Percentiles rank a stretch among this genome's conserved stretches.
phyloP scores from a whole-genome alignment of 306 rosid genomes.

The Sophora flavescens region DNA sequence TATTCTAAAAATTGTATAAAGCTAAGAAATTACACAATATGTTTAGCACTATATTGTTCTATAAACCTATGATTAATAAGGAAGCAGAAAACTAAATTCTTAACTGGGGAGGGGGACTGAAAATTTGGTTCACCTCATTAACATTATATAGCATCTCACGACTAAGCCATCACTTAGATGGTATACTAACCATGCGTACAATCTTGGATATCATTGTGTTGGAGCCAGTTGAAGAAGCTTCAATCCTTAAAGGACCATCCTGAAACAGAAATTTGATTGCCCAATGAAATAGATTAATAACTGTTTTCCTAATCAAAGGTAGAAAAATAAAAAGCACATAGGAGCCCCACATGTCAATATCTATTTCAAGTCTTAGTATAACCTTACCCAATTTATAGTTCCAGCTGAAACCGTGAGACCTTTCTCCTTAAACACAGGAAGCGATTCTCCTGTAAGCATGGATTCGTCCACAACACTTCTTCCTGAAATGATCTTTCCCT shows the following conservation, averaged over 20 bases:
- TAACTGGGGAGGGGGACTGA: conserved; percentile 12
- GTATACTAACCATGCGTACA: conserved; percentile 80
- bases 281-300: conserved; percentile 45
- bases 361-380: conserved; percentile 35
- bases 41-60: conserved; percentile 11
- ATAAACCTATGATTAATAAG: conserved; percentile 32
- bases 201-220: conserved; percentile 92
- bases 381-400: conserved; percentile 91
- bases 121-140: conserved; percentile 17
- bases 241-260: conserved; percentile 98
- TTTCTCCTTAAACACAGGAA: conserved; percentile 90
- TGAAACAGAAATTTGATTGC: conserved; percentile 55
- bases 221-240: conserved; percentile 96
- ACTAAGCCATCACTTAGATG: conserved; percentile 33
- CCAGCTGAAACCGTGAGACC: conserved; percentile 91
- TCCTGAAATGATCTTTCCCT: conserved; percentile 92
- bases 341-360: conserved; percentile 29
- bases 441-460: conserved; percentile 99
- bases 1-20: conserved; percentile 7
- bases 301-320: conserved; percentile 32
- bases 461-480: conserved; percentile 98
- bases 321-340: conserved; percentile 16
- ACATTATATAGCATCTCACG: conserved; percentile 29
- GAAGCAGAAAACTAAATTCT: conserved; percentile 19
- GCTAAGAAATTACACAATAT: conserved; percentile 27